phyloP scores from a whole-genome alignment of 305 asterid genomes.

The Fraxinus velutina region DNA sequence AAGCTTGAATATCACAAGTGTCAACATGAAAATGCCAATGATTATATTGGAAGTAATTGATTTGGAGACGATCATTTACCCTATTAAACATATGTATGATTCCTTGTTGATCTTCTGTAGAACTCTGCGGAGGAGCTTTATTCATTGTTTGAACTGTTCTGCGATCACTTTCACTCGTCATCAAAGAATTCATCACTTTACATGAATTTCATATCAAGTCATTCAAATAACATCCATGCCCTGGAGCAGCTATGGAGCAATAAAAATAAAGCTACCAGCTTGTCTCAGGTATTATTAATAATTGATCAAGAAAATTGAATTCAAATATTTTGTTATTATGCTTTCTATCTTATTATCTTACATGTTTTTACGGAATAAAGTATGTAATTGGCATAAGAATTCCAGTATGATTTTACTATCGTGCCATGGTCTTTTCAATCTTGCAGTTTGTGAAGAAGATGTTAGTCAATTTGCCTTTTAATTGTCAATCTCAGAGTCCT shows the following conservation, averaged over 20 bases:
- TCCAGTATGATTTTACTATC: background rate
- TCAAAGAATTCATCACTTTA: slow-evolving; percentile 56
- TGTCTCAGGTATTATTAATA: slow-evolving; percentile 57
- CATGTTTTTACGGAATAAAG: background rate
- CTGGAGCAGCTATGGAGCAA: slow-evolving; percentile 68
- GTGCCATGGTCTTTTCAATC: slow-evolving; percentile 13
- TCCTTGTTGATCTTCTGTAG: slow-evolving; percentile 38
- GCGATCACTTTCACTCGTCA: slow-evolving; percentile 77
- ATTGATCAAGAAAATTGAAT: background rate
- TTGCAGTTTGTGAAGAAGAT: slow-evolving; percentile 86
- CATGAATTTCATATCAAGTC: slow-evolving; percentile 73
- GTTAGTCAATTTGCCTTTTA: slow-evolving; percentile 62
- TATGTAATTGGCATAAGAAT: background rate
- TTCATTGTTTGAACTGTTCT: slow-evolving; percentile 68
- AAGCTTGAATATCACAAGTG: slow-evolving; percentile 3
- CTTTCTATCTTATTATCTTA: background rate
- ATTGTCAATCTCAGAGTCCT: slow-evolving; percentile 88
- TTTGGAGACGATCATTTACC: background rate
- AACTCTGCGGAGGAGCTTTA: slow-evolving; percentile 86
- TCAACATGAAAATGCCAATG: background rate
- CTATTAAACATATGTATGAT: background rate
- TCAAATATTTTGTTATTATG: background rate
- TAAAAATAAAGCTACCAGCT: slow-evolving; percentile 69
- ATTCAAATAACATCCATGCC: slow-evolving; percentile 78
- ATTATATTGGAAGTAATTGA: background rate